Evolutionary conservation across 345 rosid species (phyloP).

Genomic region (Eucalyptus erythrocorys): DNA sequence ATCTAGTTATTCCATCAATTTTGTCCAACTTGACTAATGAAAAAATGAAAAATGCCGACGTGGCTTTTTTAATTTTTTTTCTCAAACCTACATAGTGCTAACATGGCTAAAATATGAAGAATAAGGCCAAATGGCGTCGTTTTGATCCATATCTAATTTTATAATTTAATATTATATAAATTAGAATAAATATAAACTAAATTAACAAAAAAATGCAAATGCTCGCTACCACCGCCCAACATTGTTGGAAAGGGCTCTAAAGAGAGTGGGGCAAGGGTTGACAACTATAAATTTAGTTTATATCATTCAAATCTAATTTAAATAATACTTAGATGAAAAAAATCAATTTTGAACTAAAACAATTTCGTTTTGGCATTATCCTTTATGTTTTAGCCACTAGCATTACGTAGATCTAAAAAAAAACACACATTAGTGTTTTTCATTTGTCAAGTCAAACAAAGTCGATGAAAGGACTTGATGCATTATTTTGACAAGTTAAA

Average conservation of each 20-base stretch:
- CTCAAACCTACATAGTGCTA: too few relatives aligned
- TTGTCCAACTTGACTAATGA: too few relatives aligned
- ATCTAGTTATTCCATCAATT: too few relatives aligned
- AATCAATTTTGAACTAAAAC: fast-evolving
- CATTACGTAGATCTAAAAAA: too few relatives aligned
- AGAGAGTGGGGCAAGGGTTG: not conserved
- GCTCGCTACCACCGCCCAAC: not conserved
- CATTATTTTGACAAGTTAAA: too few relatives aligned
- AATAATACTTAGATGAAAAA: not conserved
- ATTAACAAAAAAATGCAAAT: not conserved
- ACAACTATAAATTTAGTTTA: too few relatives aligned
- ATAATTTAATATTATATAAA: too few relatives aligned
- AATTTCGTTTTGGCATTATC: not conserved
- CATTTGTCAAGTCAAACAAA: not conserved
- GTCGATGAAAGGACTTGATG: not conserved
- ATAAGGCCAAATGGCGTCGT: fast-evolving
- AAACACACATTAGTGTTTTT: too few relatives aligned
- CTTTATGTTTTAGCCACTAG: not conserved
- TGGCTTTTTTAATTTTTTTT: too few relatives aligned
- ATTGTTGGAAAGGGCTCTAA: not conserved
- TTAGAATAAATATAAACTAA: not conserved
- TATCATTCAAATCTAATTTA: too few relatives aligned
- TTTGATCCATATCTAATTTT: too few relatives aligned
- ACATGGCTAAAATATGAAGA: too few relatives aligned
- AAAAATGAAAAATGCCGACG: fast-evolving